Evolutionary conservation across 257 asterid species (phyloP), one percentile per base, ranked within the genome.

Genomic region (Nyctanthes arbortristis): DNA sequence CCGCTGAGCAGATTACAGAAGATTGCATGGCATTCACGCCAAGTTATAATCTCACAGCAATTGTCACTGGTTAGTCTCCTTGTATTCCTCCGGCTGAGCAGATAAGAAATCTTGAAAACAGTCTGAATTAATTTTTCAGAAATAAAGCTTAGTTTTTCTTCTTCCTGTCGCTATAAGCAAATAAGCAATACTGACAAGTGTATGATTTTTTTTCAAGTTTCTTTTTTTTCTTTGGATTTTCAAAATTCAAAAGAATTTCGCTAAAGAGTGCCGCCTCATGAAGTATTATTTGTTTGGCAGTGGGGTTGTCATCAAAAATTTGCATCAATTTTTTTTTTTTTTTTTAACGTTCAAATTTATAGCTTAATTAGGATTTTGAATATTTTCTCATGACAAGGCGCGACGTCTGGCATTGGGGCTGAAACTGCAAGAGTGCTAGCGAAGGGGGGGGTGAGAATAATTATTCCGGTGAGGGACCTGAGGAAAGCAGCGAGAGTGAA

Each of bases 341-440:
- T 47, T 25, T 49, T 7, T 20, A 49, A 49, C 20, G n/a, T 49
- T 49, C 1, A 49, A 49, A 28, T n/a, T 18, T 49, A 10, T 49
- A n/a, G n/a, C n/a, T n/a, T 25, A 10, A 55, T 22, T 0, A 39
- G 18, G 13, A 18, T 8, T 35, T 32, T 6, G 39, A 47, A 25
- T 61, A 18, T 13, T 37, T 61, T 71, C n/a, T 8, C n/a, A n/a
- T 54, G 20, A 35, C 8, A 29, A 85, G 98, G 98, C 1, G 97
- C 96, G 36, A 90, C 98, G 27, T 88, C 96, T 2, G 98, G 98
- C 2, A 93, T 93, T 7, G 98, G 98, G 0, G 92, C 90, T 0
- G 98, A 93, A 76, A 93, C 98, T 1, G 98, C 94, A 16, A 80
- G 94, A 67, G 97, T 87, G 68, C 68, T 93, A 71, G 97, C 89